phyloP scores from a whole-genome alignment of 768 basidiomycete species.

The Tephrocybe rancida region DNA sequence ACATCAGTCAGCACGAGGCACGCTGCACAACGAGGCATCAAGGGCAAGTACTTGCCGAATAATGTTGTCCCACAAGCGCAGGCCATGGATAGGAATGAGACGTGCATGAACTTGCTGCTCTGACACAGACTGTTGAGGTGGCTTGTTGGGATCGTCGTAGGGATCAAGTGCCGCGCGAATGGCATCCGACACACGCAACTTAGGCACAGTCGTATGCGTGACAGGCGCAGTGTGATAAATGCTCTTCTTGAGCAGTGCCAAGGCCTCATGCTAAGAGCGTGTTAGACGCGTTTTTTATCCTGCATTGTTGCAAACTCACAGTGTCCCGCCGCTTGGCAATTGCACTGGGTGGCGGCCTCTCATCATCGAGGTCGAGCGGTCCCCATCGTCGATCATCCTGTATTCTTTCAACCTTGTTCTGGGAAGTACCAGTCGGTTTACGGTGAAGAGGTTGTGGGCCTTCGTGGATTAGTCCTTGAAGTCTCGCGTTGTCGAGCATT shows the following conservation, averaged over 20 bases:
- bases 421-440: neutral
- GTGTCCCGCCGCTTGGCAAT: conserved; percentile 75
- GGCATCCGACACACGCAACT: conserved; percentile 43
- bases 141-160: conserved; percentile 46
- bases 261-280: conserved; percentile 45
- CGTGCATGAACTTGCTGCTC: conserved; percentile 50
- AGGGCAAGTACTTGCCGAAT: conserved; percentile 38
- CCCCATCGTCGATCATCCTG: conserved; percentile 50
- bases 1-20: neutral
- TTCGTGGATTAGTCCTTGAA: conserved; percentile 42
- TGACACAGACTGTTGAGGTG: conserved; percentile 57
- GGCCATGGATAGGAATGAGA: conserved; percentile 51
- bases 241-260: conserved; percentile 56
- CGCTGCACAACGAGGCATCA: neutral
- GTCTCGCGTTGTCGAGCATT: conserved; percentile 45
- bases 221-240: conserved; percentile 58
- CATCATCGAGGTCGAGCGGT: conserved; percentile 62
- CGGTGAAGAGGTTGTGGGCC: conserved; percentile 4
- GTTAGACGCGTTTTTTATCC: neutral
- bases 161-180: conserved; percentile 52
- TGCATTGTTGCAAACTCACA: conserved; percentile 30
- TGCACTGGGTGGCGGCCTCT: conserved; percentile 70
- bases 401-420: conserved; percentile 27
- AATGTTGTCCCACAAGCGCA: conserved; percentile 57
- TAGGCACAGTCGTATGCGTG: conserved; percentile 56